These are phyloP conservation scores for Naganishia kalamii DNA, from an alignment of 768 basidiomycete species.

Conservation along the genomic window DNA sequence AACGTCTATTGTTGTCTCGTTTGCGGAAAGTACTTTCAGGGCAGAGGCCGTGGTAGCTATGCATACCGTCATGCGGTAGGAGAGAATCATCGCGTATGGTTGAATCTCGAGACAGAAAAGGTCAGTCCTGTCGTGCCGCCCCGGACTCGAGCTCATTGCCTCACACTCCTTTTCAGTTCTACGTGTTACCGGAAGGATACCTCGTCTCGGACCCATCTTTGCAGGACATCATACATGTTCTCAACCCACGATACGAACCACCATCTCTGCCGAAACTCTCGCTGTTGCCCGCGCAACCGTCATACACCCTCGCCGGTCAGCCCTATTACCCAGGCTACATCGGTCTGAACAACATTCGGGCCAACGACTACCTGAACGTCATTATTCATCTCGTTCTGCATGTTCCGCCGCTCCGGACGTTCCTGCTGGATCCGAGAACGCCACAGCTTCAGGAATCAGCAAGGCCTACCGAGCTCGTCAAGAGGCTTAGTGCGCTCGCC, in stretches of 20 bases:
- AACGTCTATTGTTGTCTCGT: constrained; percentile 97
- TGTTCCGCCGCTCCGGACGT: constrained; percentile 79
- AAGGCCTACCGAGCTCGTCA: constrained; percentile 65
- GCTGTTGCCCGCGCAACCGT: constrained; percentile 53
- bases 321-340: constrained; percentile 89
- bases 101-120: constrained; percentile 89
- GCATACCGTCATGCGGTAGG: constrained; percentile 96
- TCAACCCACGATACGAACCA: constrained; percentile 80
- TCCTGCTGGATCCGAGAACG: constrained; percentile 51
- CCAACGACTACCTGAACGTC: constrained; percentile 96
- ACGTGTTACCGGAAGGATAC: constrained; percentile 94
- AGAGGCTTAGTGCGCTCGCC: constrained; percentile 75
- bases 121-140: constrained; percentile 51
- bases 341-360: constrained; percentile 95
- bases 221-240: constrained; percentile 85
- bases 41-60: constrained; percentile 83
- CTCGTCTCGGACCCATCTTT: constrained; percentile 92
- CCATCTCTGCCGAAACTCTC: constrained; percentile 52
- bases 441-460: constrained; percentile 36
- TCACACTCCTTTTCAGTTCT: constrained; percentile 60
- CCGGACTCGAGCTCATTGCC: too few species aligned
- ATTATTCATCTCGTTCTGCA: constrained; percentile 90
- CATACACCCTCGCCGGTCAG: constrained; percentile 74
- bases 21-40: constrained; percentile 98
- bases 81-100: constrained; percentile 97